These are phyloP conservation scores for Agaricus sinodeliciosus DNA, from an alignment of 768 basidiomycete species.

Conservation along the genomic window DNA sequence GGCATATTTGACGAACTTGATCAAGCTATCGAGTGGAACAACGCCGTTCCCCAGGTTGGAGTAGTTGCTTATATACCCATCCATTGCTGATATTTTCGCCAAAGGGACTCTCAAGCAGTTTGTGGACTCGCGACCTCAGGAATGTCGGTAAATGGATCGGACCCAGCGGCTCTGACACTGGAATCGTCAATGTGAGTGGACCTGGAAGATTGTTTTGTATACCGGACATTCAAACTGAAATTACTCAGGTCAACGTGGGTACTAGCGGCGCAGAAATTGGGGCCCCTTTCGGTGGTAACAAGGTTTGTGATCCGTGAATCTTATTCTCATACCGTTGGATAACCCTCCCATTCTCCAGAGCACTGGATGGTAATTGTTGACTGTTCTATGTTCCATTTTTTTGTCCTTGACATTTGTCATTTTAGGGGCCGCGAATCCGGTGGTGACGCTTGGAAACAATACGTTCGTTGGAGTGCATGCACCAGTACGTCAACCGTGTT, in stretches of 20 bases:
- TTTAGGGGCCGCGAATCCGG: constrained; percentile 91
- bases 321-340: constrained; percentile 6
- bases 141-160: constrained; percentile 91
- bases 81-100: constrained; percentile 6
- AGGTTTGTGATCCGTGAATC: constrained; percentile 36
- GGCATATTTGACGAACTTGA: constrained; percentile 83
- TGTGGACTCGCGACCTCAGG: constrained; percentile 84
- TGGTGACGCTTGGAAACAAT: constrained; percentile 98
- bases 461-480: constrained; percentile 87
- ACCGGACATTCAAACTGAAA: neutral
- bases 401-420: constrained; percentile 14
- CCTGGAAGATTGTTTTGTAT: constrained; percentile 6
- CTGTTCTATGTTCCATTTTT: neutral
- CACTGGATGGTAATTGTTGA: constrained; percentile 65
- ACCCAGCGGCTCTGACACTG: constrained; percentile 81
- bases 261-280: constrained; percentile 58
- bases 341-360: constrained; percentile 36
- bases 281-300: constrained; percentile 93
- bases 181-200: constrained; percentile 80
- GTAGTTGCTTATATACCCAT: constrained; percentile 10
- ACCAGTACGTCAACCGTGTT: constrained; percentile 42
- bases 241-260: constrained; percentile 46
- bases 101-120: constrained; percentile 80
- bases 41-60: constrained; percentile 71
- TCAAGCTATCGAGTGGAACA: constrained; percentile 86